These are phyloP conservation scores for Lichtheimia ornata DNA, from an alignment of 371 early-diverging fungal genomes.

Conservation along the genomic window DNA sequence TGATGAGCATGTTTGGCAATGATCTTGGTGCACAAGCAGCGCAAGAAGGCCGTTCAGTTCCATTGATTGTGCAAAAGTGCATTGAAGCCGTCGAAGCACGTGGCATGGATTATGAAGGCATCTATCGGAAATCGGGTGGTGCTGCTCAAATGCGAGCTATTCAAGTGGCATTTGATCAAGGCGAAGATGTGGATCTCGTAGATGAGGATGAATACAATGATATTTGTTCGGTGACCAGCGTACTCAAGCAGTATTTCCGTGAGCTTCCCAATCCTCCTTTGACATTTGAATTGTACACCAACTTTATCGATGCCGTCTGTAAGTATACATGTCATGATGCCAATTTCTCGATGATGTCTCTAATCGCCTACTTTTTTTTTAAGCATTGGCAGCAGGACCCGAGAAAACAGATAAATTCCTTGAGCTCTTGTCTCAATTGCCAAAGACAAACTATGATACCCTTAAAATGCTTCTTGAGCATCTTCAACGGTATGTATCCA, in stretches of 20 bases:
- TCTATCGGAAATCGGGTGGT: conserved; percentile 92
- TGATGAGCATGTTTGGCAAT: conserved; percentile 32
- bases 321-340: conserved; percentile 62
- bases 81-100: conserved; percentile 78
- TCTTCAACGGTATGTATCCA: conserved; percentile 33
- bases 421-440: conserved; percentile 29
- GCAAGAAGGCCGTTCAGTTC: conserved; percentile 49
- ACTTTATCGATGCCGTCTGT: conserved; percentile 73
- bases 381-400: conserved; percentile 17
- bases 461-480: conserved; percentile 37
- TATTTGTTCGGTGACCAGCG: conserved; percentile 84
- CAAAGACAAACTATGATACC: conserved; percentile 48
- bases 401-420: conserved; percentile 27
- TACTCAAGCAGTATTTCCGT: conserved; percentile 95
- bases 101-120: conserved; percentile 85
- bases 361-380: conserved; percentile 16
- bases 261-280: conserved; percentile 91
- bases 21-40: conserved; percentile 29
- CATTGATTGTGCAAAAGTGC: conserved; percentile 76
- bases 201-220: conserved; percentile 57
- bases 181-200: conserved; percentile 51
- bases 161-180: conserved; percentile 55
- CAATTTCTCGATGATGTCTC: background rate
- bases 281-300: conserved; percentile 74
- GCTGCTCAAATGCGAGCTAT: conserved; percentile 76